These are phyloP conservation scores for Fusarium phyllophilum DNA, from an alignment of 2,329 filamentous ascomycete genomes.

Conservation along the genomic window DNA sequence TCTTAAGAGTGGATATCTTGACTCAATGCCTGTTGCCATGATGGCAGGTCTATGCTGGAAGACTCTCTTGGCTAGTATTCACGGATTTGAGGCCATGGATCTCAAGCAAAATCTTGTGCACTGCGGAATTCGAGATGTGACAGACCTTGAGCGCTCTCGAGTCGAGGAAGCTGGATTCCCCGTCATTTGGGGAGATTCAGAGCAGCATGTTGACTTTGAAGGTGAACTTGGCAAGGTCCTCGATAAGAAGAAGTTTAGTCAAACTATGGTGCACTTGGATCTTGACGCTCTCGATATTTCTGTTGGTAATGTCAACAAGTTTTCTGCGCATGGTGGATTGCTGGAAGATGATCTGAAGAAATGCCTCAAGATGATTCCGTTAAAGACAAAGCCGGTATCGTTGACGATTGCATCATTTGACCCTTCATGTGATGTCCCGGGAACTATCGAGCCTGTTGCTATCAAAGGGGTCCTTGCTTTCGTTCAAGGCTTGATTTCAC, in stretches of 20 bases:
- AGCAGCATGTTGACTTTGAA: constrained; percentile 28
- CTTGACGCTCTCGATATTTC: constrained; percentile 49
- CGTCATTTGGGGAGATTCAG: constrained; percentile 44
- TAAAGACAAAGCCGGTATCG: constrained; percentile 20
- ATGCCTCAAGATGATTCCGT: constrained; percentile 32
- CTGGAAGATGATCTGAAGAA: constrained; percentile 38
- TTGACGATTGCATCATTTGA: constrained; percentile 37
- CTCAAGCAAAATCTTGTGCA: background rate
- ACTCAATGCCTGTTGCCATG: constrained; percentile 45
- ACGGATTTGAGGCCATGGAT: constrained; percentile 32
- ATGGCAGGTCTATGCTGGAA: constrained; percentile 42
- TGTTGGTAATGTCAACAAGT: constrained; percentile 50
- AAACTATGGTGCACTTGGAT: constrained; percentile 50
- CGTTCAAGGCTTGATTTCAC: constrained; percentile 17
- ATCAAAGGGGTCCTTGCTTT: constrained; percentile 24
- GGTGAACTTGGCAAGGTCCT: constrained; percentile 10
- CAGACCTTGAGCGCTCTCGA: constrained; percentile 4
- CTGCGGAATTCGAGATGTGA: constrained; percentile 8
- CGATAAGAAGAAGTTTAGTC: constrained; percentile 11
- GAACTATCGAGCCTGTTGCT: constrained; percentile 30
- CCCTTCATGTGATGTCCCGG: constrained; percentile 30
- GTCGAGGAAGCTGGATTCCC: constrained; percentile 45
- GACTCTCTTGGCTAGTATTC: constrained; percentile 31
- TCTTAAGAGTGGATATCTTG: constrained; percentile 42
- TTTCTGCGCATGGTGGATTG: constrained; percentile 48